Percentiles rank a stretch among this genome's conserved stretches.
Conservation (phyloP, 1,284 basidiomycete genomes). For the Pseudomicrostroma phylloplanum region DNA sequence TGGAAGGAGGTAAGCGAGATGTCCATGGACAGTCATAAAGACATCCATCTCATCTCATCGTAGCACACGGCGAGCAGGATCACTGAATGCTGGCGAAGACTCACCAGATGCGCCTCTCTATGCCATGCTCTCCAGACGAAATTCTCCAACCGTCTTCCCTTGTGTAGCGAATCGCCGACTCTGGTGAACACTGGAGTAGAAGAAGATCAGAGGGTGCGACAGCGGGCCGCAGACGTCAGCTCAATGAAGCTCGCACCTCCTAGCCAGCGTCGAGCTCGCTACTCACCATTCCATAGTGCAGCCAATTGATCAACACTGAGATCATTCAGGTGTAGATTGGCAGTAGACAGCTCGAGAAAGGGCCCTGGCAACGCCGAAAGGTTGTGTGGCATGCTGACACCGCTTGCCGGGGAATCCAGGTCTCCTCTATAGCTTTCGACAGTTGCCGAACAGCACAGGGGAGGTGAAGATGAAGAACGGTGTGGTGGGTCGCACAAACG, state of each 20-base stretch:
- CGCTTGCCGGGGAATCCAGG: too few species aligned
- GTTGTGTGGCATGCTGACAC: constrained; percentile 47
- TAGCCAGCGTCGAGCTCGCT: neutral
- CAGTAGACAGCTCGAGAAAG: constrained; percentile 35
- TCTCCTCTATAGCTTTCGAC: too few species aligned
- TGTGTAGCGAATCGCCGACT: constrained; percentile 68
- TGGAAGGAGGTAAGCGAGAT: neutral
- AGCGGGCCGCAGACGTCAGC: neutral
- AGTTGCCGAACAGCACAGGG: too few species aligned
- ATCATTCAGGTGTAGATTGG: constrained; percentile 32
- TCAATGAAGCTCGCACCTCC: neutral
- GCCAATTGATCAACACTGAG: constrained; percentile 36
- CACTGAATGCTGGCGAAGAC: neutral
- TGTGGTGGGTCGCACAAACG: too few species aligned
- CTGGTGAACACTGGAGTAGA: constrained; percentile 66
- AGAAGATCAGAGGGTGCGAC: constrained; percentile 5
- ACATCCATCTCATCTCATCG: neutral
- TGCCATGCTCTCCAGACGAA: constrained; percentile 80
- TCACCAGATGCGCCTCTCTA: constrained; percentile 55
- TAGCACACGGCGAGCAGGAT: too few species aligned
- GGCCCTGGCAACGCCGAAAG: constrained; percentile 36
- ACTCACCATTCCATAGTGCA: constrained; percentile 37
- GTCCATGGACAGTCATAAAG: neutral
- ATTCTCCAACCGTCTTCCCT: constrained; percentile 73
- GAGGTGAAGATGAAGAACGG: too few species aligned